phyloP scores from a whole-genome alignment of 2,329 filamentous ascomycete genomes.

The Didymosphaeria variabile region DNA sequence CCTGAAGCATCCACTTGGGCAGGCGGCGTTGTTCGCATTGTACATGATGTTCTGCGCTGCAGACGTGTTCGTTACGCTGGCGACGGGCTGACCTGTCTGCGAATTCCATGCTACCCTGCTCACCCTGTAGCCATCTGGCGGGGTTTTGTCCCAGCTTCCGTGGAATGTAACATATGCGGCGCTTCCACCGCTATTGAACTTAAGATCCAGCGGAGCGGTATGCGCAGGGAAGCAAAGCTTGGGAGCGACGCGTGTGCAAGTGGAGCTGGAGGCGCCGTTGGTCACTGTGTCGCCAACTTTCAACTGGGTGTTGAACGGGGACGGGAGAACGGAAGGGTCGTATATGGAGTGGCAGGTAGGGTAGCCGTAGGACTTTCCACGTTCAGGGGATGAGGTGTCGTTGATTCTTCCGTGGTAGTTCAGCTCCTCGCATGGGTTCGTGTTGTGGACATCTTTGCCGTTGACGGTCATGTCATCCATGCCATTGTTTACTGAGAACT shows the following conservation, averaged over 20 bases:
- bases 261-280: slow-evolving; percentile 36
- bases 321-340: slow-evolving; percentile 61
- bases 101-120: slow-evolving; percentile 33
- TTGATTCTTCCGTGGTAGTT: slow-evolving; percentile 57
- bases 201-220: slow-evolving; percentile 71
- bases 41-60: slow-evolving; percentile 32
- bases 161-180: slow-evolving; percentile 73
- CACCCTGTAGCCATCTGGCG: slow-evolving; percentile 32
- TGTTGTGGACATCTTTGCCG: slow-evolving; percentile 66
- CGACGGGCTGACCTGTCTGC: slow-evolving; percentile 28
- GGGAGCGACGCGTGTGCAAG: slow-evolving; percentile 52
- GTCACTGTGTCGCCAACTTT: slow-evolving; percentile 58
- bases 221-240: slow-evolving; percentile 54
- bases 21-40: slow-evolving; percentile 26
- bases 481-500: slow-evolving; percentile 69
- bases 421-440: slow-evolving; percentile 72
- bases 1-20: slow-evolving; percentile 29
- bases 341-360: slow-evolving; percentile 73
- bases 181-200: slow-evolving; percentile 65
- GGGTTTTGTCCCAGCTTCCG: slow-evolving; percentile 62
- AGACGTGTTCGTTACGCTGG: slow-evolving; percentile 25
- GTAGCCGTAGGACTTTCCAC: slow-evolving; percentile 71
- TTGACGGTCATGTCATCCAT: slow-evolving; percentile 67
- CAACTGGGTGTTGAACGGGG: slow-evolving; percentile 45
- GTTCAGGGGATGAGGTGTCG: slow-evolving; percentile 54